These are phyloP conservation scores for Neurospora sp. DNA, from an alignment of 2,329 filamentous ascomycete genomes.

Conservation along the genomic window DNA sequence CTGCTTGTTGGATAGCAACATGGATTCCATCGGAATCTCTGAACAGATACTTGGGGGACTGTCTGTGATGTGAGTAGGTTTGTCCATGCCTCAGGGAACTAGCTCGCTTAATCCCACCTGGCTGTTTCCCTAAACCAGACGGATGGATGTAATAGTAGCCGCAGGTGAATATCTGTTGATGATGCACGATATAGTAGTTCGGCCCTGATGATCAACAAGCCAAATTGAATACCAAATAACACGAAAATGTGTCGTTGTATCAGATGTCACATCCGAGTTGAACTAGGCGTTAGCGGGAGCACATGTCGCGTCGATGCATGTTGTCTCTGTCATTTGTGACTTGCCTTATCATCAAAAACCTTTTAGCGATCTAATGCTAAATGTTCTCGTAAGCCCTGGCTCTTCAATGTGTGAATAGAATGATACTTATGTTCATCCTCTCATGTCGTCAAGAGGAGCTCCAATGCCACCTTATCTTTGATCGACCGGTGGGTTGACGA, in stretches of 20 bases:
- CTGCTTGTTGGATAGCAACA: background rate
- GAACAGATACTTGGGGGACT: background rate
- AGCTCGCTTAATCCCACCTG: background rate
- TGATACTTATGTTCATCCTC: background rate
- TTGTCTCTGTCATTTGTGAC: background rate
- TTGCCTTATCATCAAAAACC: background rate
- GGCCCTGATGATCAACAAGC: background rate
- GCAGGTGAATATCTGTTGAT: background rate
- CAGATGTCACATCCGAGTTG: background rate
- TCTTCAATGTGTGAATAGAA: background rate
- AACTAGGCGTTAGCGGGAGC: background rate
- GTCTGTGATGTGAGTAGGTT: background rate
- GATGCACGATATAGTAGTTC: background rate
- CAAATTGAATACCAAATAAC: background rate
- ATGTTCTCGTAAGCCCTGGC: background rate
- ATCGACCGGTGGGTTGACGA: background rate
- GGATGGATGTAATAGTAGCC: background rate
- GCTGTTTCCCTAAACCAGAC: background rate
- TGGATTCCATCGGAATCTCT: background rate
- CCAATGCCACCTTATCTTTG: background rate
- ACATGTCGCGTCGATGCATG: background rate
- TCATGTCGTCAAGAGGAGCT: background rate
- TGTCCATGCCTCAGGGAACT: background rate
- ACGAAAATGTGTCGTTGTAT: background rate
- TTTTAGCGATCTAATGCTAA: background rate